Evolutionary conservation across 192 early-diverging fungal species (phyloP).

Genomic region (Mortierella claussenii): DNA sequence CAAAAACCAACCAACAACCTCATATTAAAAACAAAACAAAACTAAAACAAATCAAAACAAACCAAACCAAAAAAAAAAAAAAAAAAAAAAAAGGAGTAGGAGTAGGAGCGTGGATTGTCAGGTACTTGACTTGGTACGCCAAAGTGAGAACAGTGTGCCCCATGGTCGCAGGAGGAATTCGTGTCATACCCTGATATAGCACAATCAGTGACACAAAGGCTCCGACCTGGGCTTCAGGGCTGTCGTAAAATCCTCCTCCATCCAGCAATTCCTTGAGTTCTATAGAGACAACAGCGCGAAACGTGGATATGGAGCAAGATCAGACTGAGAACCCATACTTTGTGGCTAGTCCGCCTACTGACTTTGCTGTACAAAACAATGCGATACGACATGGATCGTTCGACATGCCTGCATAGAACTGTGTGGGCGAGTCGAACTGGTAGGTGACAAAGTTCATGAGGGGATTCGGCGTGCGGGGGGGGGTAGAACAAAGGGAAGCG

Average conservation of each 20-base stretch:
- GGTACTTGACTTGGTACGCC: too few species aligned
- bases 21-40: too few species aligned
- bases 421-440: constrained; percentile 32
- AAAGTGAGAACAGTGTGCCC: too few species aligned
- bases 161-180: too few species aligned
- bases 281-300: background rate
- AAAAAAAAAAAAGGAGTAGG: too few species aligned
- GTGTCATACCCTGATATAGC: constrained; percentile 40
- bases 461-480: background rate
- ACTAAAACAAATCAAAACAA: too few species aligned
- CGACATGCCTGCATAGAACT: constrained; percentile 27
- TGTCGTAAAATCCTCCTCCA: constrained; percentile 22
- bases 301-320: background rate
- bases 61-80: too few species aligned
- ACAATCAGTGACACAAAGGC: constrained; percentile 29
- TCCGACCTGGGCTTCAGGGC: constrained; percentile 20
- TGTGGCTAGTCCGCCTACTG: background rate
- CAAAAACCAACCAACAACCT: too few species aligned
- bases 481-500: background rate
- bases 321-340: background rate
- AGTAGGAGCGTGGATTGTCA: too few species aligned
- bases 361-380: background rate
- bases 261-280: constrained; percentile 43
- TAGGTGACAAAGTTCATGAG: constrained; percentile 32
- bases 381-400: background rate